Base-by-base conservation (phyloP, 208 protist species). In the Trypanosoma melophagium region DNA sequence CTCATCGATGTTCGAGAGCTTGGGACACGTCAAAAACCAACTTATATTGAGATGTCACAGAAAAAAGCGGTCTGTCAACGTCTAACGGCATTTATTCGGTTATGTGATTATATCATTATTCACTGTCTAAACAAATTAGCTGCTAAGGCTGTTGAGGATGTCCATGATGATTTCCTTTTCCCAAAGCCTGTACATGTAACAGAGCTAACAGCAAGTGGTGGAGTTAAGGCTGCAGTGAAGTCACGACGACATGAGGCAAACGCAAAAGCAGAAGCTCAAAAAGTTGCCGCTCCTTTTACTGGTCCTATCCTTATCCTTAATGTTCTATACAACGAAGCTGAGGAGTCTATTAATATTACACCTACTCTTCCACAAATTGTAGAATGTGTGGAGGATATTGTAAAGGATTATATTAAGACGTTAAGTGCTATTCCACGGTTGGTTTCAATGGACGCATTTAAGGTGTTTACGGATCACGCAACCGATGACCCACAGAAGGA, bases 101-200 rank as follows among this genome's bases (percentile, higher is more conserved):
- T 98, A 41, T 95, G 89, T 63, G 97, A 98, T 78, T 98, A 97
- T 80, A 82, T 98, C 41, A 81, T 98, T 59, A 89, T 97, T 52
- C 82, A 94, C 72, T 93, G 90, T 61, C 61, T 98, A 17, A 96
- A 92, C 3, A 62, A 68, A 21, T 83, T 98, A 21, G 86, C 88
- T 5, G 71, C 86, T 44, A 91, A 91, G 59, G 85, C 91, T n/a
- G 72, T 97, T 1, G 64, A 80, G 50, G 85, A 89, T 64, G 70
- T 97, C 25, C 77, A 84, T 21, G 50, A 77, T 14, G 89, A 93
- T 60, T 70, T 94, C 55, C 79, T 80, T 55, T 88, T 86, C 69
- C 84, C 91, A 1, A 77, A 66, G 35, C 77, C 81, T 14, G 4
- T 8, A n/a, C 25, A 25, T 24, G n/a, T 14, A 19, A 52, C 14